A percentile compares a stretch with the other conserved stretches of the same genome.
Evolutionary conservation across 2,329 filamentous ascomycete species (phyloP).

Genomic region (Penicillium nordicum): DNA sequence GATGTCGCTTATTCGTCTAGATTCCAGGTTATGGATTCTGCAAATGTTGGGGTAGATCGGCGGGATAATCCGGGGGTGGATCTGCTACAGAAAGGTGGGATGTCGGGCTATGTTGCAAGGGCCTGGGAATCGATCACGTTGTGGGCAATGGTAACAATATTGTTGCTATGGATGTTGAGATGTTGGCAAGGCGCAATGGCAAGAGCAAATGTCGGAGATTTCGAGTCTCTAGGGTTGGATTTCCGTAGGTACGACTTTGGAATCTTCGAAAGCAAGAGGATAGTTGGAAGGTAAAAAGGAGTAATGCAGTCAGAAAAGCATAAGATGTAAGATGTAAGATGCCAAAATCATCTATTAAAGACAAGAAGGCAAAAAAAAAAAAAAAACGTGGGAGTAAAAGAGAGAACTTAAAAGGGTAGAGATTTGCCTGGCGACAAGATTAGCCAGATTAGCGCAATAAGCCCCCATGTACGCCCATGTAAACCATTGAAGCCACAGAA

Average conservation of each 20-base stretch:
- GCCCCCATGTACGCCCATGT: background rate
- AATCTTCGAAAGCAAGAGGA: background rate
- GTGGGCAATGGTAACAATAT: background rate
- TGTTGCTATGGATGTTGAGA: slow-evolving; percentile 4
- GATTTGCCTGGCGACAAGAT: background rate
- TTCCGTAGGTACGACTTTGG: background rate
- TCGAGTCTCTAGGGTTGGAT: background rate
- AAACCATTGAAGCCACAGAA: background rate
- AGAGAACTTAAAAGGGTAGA: background rate
- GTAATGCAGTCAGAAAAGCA: background rate
- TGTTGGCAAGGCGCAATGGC: background rate
- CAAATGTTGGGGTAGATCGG: background rate
- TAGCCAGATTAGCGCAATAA: background rate
- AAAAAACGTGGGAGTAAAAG: background rate
- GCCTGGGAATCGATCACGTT: background rate
- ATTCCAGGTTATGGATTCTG: background rate
- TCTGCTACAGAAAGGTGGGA: background rate
- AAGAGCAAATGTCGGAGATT: background rate
- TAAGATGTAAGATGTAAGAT: background rate
- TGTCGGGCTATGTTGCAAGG: background rate
- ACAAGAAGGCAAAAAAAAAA: background rate
- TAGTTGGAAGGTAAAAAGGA: background rate
- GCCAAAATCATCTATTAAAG: background rate
- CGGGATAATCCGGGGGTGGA: background rate
- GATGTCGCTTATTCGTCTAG: background rate